Evolutionary conservation across 1,284 basidiomycete species (phyloP).

Genomic region (Moesziomyces globuligerus): DNA sequence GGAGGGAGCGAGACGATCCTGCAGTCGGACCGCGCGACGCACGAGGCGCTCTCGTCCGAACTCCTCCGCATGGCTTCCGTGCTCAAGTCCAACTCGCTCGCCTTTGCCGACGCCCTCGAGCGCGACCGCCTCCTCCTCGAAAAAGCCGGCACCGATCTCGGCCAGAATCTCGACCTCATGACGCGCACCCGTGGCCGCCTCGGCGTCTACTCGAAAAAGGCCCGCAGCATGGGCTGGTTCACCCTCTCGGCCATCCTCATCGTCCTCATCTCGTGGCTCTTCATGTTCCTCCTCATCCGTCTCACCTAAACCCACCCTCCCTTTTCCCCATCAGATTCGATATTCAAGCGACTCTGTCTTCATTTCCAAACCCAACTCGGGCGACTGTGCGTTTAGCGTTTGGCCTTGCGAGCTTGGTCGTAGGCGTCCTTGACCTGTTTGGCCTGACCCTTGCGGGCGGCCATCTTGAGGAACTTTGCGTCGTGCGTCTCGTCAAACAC

Average conservation of each 20-base stretch:
- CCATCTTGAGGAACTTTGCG: conserved; percentile 23
- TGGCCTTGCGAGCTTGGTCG: conserved; percentile 13
- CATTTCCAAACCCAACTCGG: no score
- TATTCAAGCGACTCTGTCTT: no score
- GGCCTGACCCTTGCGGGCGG: conserved; percentile 11
- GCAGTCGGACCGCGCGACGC: conserved; percentile 53
- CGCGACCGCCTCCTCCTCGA: conserved; percentile 63
- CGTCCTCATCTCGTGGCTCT: conserved; percentile 62
- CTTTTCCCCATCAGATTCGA: neutral
- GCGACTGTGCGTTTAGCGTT: neutral
- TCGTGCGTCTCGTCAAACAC: conserved; percentile 15
- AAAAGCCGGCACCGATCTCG: conserved; percentile 50
- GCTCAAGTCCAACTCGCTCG: conserved; percentile 60
- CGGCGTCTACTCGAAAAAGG: conserved; percentile 61
- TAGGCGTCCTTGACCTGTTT: conserved; percentile 29
- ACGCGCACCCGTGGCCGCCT: conserved; percentile 63
- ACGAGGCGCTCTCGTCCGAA: conserved; percentile 63
- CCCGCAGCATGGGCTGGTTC: conserved; percentile 65
- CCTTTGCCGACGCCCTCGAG: conserved; percentile 63
- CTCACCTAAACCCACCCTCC: conserved; percentile 44
- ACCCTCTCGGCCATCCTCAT: conserved; percentile 57
- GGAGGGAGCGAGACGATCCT: conserved; percentile 37
- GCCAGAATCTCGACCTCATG: conserved; percentile 62
- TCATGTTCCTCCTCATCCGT: conserved; percentile 64
- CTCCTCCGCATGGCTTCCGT: conserved; percentile 64